Base-by-base conservation (phyloP, 2,329 filamentous ascomycete species). In the Gremmenia infestans region DNA sequence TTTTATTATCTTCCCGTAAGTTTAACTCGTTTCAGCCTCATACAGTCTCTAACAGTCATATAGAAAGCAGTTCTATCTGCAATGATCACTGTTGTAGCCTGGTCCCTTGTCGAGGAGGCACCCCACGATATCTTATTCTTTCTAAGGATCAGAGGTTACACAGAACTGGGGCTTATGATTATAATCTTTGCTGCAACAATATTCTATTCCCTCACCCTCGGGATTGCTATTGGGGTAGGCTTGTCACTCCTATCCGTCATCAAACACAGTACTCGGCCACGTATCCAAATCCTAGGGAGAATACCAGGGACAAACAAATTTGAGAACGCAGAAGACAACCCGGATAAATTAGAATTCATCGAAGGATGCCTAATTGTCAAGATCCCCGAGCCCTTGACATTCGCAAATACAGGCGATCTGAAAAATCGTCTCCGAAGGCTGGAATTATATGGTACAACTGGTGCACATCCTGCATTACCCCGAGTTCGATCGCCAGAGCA, bases 361-460 rank as follows among this genome's bases (percentile, higher is more conserved):
- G 92, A 97, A 62, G 90, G 93, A 15, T 95, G 89, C 58, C 77
- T 99, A 9, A 96, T 99, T 58, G 91, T 97, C 66, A 97, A 97
- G 77, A 97, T 99, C 54, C 93, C 94, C 0, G 94, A 99, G 69
- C 94, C 94, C 0, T 77, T 99, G 50, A 97, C 93, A 0, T 99
- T 99, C 71, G 93, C 93, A 68, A 99, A 99, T 71, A 97, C 94
- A 0, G 94, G 92, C 48, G 89, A 94, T 64, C 77, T 99, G 46
- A 96, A 95, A 72, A 87, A 86, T 52, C 82, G 94, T 4, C 78
- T 99, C 11, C 81, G 88, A 5, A 79, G 94, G 6, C 78, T 99
- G 1, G 94, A 97, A 72, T 81, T 91, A 22, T 96, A 97, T 67
- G 94, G 94, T n/a, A 93, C 91, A 0, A 86, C 78, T 47, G 78